Base-by-base conservation (phyloP, 345 rosid species). In the Pseudoturritis turrita region DNA sequence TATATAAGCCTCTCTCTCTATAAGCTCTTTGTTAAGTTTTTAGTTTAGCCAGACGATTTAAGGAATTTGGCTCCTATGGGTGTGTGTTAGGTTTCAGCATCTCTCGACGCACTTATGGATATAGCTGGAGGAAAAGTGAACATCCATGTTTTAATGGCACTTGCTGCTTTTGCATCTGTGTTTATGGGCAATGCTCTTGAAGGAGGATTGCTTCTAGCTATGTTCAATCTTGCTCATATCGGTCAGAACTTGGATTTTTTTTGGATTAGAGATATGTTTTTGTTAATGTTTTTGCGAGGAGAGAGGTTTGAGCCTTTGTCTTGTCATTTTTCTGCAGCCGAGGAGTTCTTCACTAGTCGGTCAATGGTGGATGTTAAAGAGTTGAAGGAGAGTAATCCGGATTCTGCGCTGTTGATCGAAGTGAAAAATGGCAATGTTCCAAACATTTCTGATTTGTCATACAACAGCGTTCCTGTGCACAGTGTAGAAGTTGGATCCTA, bases 201-300 rank as follows among this genome's bases (percentile, higher is more conserved):
- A 89, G 99, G 97, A 80, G 96, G 99, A 33, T 74, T 94, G 58
- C 97, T 94, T 79, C 88, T 94, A 22, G 96, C 93, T 7, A 94
- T 94, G 99, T 94, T 94, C 79, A 94, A 91, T 84, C 81, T 94
- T 77, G 97, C 99, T 78, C 99, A 91, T 64, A 91, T 94, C 3
- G 97, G 99, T 94, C 51, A 74, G 56, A 61, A 76, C 78, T 70
- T 22, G 5, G 54, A 31, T 6, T 53, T 53, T 7, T 22, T 6
- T 10, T 19, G 43, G 66, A 39, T n/a, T 40, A 14, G 23, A 33
- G 49, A 51, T 22, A 55, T 21, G 45, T 0, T 33, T 7, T 39
- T 39, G 52, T 0, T 15, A 14, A 14, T 65, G 18, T 56, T 36
- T 13, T 62, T 2, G 19, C 23, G 46, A 37, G 3, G 1, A 12